Base-by-base conservation (phyloP, 305 asterid genomes). In the Withania somnifera region DNA sequence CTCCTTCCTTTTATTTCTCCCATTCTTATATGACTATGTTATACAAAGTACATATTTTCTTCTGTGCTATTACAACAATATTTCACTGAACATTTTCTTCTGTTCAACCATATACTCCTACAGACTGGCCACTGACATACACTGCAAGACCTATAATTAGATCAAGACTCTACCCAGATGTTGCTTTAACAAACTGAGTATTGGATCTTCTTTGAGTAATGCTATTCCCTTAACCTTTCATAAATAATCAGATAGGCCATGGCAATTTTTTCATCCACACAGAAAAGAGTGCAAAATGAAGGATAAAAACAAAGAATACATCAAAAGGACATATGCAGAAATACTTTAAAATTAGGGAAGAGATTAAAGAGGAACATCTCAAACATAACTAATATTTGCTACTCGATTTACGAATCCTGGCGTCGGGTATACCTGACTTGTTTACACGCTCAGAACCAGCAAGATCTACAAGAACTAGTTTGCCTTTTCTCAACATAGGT, bases 391-490 rank as follows among this genome's bases (percentile, higher is more conserved):
- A 66, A 66, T 19, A 66, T 36, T 66, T 66, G 24, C 76, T 66
- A 11, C 51, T 34, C 30, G 36, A 36, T 66, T 36, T 36, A 11
- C 63, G 80, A 76, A 30, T 53, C 63, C 28, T 11, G 3, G 47
- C 51, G 63, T 32, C 71, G 82, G 79, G 76, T 30, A 84, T 77
- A 97, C 99, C 99, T 89, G 99, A 97, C 84, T 97, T 97, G 82
- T 92, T 91, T 82, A 97, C 89, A 58, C 99, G 98, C 77, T 97
- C 99, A 69, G 99, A 97, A 85, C 99, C 99, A 86, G 99, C 99
- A 86, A 97, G 99, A 91, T 97, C 99, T 75, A 97, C 99, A 50
- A 97, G 93, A 80, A 97, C 88, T 86, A 97, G 89, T 86, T 97
- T 97, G 87, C 98, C 93, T 89, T 92, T 97, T 40, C 98, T 92